phyloP scores from a whole-genome alignment of 78 protist species.

The Ministeria vibrans region DNA sequence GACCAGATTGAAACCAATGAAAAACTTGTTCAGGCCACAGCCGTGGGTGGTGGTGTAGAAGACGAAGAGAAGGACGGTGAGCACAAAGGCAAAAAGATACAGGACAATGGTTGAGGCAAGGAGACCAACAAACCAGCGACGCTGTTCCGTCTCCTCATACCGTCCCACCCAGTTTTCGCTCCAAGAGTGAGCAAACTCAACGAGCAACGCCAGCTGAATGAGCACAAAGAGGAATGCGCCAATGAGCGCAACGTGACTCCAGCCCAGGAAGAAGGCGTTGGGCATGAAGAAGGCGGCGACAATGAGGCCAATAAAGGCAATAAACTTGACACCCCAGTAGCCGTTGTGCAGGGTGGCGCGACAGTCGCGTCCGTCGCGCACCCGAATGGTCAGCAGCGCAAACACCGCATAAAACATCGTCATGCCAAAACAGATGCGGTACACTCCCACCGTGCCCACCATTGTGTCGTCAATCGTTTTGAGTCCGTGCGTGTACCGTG shows the following conservation, averaged over 20 bases:
- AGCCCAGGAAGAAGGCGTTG: constrained; percentile 16
- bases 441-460: constrained; percentile 24
- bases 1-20: constrained; percentile 40
- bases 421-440: constrained; percentile 10
- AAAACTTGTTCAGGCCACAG: constrained; percentile 33
- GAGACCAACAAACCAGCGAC: constrained; percentile 3
- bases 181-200: constrained; percentile 41
- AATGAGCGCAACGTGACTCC: constrained; percentile 16
- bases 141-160: constrained; percentile 4
- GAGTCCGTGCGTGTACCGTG: not conserved
- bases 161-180: constrained; percentile 25
- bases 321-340: constrained; percentile 15
- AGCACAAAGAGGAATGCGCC: constrained; percentile 27
- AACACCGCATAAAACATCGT: constrained; percentile 2
- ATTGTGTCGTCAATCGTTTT: too few species aligned
- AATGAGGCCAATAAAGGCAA: not conserved
- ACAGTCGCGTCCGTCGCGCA: not conserved
- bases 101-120: not conserved
- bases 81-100: not conserved
- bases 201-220: constrained; percentile 28
- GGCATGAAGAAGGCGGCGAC: constrained; percentile 26
- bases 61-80: constrained; percentile 2
- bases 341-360: constrained; percentile 31
- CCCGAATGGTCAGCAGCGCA: constrained; percentile 12
- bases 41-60: not conserved